Conservation (phyloP, 2,329 filamentous ascomycete genomes). For the Penicillium expansum region DNA sequence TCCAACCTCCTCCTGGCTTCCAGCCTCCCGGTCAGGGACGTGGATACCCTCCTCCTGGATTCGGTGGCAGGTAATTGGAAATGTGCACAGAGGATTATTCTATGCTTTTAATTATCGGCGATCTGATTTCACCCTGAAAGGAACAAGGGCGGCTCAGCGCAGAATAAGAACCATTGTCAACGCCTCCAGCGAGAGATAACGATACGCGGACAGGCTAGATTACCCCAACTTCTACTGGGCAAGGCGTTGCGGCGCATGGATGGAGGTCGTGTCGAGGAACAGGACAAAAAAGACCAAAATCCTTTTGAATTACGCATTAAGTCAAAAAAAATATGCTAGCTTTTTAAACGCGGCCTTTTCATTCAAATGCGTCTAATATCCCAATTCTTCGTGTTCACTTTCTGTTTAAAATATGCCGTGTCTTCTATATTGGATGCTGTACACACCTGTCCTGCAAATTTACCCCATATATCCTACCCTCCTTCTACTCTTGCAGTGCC, state of each 20-base stretch:
- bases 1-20: constrained; percentile 68
- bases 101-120: constrained; percentile 24
- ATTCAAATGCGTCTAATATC: not conserved
- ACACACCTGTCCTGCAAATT: not conserved
- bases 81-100: constrained; percentile 20
- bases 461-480: not conserved
- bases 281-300: constrained; percentile 27
- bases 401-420: not conserved
- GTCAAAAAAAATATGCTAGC: constrained; percentile 20
- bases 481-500: not conserved
- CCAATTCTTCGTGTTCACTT: not conserved
- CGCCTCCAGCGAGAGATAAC: constrained; percentile 17
- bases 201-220: constrained; percentile 26
- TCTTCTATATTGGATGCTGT: not conserved
- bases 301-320: constrained; percentile 19
- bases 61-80: constrained; percentile 43
- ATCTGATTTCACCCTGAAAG: constrained; percentile 21
- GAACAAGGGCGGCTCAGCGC: constrained; percentile 12
- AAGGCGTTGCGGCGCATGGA: constrained; percentile 45
- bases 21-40: constrained; percentile 61
- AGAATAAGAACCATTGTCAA: constrained; percentile 9
- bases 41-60: constrained; percentile 53
- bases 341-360: constrained; percentile 9
- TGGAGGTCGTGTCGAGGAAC: constrained; percentile 32
- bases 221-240: constrained; percentile 34